These are phyloP conservation scores for Botrytis fragariae DNA, from an alignment of 2,329 filamentous ascomycete genomes.

Conservation along the genomic window DNA sequence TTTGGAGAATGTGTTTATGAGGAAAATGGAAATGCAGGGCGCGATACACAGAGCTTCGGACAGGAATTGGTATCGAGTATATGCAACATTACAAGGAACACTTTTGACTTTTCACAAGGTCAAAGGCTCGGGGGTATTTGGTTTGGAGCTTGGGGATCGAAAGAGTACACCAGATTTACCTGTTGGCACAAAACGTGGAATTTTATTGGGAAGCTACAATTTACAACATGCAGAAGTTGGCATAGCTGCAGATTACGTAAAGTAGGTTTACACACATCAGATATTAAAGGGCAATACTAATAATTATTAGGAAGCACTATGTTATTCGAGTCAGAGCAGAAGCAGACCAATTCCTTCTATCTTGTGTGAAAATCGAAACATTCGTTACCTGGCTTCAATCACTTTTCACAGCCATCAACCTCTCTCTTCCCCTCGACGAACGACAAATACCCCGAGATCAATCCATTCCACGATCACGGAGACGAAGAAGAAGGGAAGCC, in stretches of 20 bases:
- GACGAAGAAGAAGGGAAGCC: slow-evolving; percentile 30
- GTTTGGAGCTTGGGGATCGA: slow-evolving; percentile 47
- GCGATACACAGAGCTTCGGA: slow-evolving; percentile 61
- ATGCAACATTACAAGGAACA: slow-evolving; percentile 65
- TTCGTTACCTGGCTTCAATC: slow-evolving; percentile 69
- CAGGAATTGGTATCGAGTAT: slow-evolving; percentile 62
- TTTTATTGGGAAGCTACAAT: slow-evolving; percentile 65
- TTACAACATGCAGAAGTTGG: slow-evolving; percentile 74
- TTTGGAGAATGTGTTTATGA: slow-evolving; percentile 56
- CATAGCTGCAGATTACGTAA: slow-evolving; percentile 69
- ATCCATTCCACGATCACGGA: slow-evolving; percentile 50
- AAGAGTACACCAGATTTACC: slow-evolving; percentile 51
- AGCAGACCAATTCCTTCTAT: slow-evolving; percentile 70
- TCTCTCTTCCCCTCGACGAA: slow-evolving; percentile 68
- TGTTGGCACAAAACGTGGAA: slow-evolving; percentile 52
- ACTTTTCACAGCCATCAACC: slow-evolving; percentile 70
- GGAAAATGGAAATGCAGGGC: slow-evolving; percentile 65
- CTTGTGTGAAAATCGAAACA: slow-evolving; percentile 60
- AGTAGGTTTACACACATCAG: slow-evolving; percentile 47
- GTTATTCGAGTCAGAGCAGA: slow-evolving; percentile 71
- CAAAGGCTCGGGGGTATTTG: slow-evolving; percentile 56
- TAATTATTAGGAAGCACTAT: slow-evolving; percentile 45
- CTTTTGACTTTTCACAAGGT: slow-evolving; percentile 63
- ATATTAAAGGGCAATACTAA: neutral
- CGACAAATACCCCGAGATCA: slow-evolving; percentile 62